Conservation (phyloP, 345 rosid genomes). For the Mangifera indica region DNA sequence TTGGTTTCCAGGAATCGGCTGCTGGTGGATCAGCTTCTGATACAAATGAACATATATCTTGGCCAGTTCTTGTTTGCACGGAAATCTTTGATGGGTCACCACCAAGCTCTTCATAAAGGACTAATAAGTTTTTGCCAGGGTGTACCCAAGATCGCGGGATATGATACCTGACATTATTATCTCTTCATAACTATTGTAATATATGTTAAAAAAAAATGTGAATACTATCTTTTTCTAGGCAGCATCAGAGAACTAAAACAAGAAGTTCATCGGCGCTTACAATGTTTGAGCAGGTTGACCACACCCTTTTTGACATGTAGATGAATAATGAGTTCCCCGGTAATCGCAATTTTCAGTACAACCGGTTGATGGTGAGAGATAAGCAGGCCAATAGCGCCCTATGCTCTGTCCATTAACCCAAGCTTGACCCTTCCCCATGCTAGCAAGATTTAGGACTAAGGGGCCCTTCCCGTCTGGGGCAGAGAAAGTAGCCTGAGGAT, state of each 20-base stretch:
- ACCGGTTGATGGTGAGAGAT: slow-evolving; percentile 46
- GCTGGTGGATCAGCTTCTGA: slow-evolving; percentile 56
- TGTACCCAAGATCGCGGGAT: slow-evolving; percentile 56
- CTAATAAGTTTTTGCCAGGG: slow-evolving; percentile 51
- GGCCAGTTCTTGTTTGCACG: slow-evolving; percentile 40
- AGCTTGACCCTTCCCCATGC: slow-evolving; percentile 75
- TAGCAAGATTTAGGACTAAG: slow-evolving; percentile 48
- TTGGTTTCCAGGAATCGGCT: slow-evolving; percentile 47
- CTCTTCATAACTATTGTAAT: slow-evolving; percentile 1
- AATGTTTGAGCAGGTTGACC: slow-evolving; percentile 65
- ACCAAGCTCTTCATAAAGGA: slow-evolving; percentile 61
- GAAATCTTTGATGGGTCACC: slow-evolving; percentile 59
- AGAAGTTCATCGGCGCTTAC: slow-evolving; percentile 28
- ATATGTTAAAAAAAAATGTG: not conserved
- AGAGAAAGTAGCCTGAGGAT: slow-evolving; percentile 34
- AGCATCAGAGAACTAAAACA: not conserved
- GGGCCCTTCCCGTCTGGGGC: slow-evolving; percentile 55
- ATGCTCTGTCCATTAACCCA: slow-evolving; percentile 62
- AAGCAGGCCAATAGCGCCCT: slow-evolving; percentile 61
- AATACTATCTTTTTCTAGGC: no score
- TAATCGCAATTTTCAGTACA: slow-evolving; percentile 52
- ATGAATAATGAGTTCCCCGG: slow-evolving; percentile 47
- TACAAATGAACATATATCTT: slow-evolving; percentile 49
- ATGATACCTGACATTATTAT: slow-evolving; percentile 43
- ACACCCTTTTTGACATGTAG: slow-evolving; percentile 51